phyloP scores from a whole-genome alignment of 805 yeast genomes.

The Nakazawaea sp. region DNA sequence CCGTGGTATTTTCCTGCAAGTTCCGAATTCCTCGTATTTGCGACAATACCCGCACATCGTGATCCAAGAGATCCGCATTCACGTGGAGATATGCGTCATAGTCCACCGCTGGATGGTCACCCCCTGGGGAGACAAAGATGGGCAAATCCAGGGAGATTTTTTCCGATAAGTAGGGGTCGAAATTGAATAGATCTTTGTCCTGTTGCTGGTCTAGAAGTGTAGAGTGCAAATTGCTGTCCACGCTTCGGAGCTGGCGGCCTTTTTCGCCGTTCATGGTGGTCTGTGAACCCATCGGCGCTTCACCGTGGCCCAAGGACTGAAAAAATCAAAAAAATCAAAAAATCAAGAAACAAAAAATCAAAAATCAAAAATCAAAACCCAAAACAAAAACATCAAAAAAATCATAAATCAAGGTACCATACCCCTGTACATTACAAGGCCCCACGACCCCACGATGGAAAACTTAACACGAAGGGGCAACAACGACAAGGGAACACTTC shows the following conservation, averaged over 20 bases:
- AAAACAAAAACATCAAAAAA: background rate
- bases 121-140: conserved; percentile 13
- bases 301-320: background rate
- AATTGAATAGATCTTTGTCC: conserved; percentile 24
- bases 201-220: conserved; percentile 3
- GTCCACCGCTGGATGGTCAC: conserved; percentile 13
- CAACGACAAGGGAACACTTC: conserved; percentile 1
- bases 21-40: too few species aligned
- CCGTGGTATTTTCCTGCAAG: too few species aligned
- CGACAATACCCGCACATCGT: too few species aligned
- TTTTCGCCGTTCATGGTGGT: too few species aligned
- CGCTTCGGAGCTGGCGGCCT: conserved; percentile 2
- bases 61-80: background rate
- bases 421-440: too few species aligned
- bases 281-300: too few species aligned
- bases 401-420: background rate
- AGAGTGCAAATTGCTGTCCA: conserved; percentile 4
- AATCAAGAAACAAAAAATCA: too few species aligned
- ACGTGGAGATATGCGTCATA: conserved; percentile 4
- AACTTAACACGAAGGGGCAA: conserved; percentile 5
- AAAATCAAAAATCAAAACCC: background rate
- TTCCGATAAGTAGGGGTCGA: conserved; percentile 22
- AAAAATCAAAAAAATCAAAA: too few species aligned
- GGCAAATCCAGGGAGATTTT: conserved; percentile 16
- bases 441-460: too few species aligned